Evolutionary conservation across 1,284 basidiomycete genomes (phyloP).

Genomic region (Melampsora americana): DNA sequence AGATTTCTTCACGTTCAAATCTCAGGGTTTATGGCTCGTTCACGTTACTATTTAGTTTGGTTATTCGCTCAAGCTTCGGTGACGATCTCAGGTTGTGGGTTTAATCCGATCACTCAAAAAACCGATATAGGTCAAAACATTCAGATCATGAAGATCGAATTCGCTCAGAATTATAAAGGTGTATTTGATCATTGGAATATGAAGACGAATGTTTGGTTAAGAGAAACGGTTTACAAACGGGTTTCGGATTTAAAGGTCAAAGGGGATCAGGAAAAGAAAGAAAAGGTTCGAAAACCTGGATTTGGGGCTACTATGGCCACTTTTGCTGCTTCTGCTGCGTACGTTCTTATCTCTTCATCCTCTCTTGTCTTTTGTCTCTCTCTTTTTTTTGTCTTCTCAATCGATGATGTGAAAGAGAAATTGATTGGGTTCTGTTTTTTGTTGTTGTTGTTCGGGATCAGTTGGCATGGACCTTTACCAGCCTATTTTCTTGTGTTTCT

Average conservation of each 20-base stretch:
- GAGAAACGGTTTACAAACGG: constrained; percentile 95
- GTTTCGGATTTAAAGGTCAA: constrained; percentile 61
- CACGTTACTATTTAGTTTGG: constrained; percentile 91
- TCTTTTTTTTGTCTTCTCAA: constrained; percentile 69
- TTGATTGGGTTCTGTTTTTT: constrained; percentile 52
- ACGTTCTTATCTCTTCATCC: constrained; percentile 4
- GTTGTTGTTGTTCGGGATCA: constrained; percentile 45
- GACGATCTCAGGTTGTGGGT: constrained; percentile 91
- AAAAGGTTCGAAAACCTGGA: constrained; percentile 50
- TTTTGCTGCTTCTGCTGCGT: constrained; percentile 82
- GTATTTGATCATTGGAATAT: constrained; percentile 80
- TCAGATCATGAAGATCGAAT: constrained; percentile 73
- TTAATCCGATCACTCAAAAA: constrained; percentile 66
- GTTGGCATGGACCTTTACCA: constrained; percentile 40
- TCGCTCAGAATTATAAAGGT: constrained; percentile 86
- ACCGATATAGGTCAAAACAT: constrained; percentile 81
- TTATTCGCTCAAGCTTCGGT: constrained; percentile 82
- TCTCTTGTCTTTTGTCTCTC: too few species aligned
- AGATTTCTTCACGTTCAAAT: constrained; percentile 72
- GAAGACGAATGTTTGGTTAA: constrained; percentile 89
- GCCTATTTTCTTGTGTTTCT: constrained; percentile 36
- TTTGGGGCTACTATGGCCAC: constrained; percentile 86
- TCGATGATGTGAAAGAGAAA: constrained; percentile 55
- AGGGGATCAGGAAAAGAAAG: not conserved
- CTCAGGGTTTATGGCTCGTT: constrained; percentile 72